Evolutionary conservation across 257 asterid genomes (phyloP).

Genomic region (Solanum paucissectum): DNA sequence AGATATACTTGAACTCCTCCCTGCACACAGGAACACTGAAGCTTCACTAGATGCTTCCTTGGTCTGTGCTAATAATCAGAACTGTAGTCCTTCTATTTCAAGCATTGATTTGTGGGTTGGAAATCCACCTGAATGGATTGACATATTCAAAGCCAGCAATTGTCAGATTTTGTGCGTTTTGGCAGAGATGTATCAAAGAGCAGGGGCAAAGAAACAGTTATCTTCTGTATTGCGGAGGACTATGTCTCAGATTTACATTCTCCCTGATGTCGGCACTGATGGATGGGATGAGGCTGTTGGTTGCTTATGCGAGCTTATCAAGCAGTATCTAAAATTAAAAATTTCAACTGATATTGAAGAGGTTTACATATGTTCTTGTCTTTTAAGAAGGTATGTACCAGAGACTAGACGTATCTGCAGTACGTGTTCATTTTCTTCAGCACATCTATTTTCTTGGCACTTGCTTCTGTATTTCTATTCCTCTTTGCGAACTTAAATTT

Average conservation of each 20-base stretch:
- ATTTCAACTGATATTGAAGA: constrained; percentile 78
- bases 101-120: constrained; percentile 60
- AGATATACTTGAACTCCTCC: constrained; percentile 66
- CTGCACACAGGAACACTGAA: constrained; percentile 49
- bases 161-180: constrained; percentile 33
- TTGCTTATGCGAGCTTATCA: constrained; percentile 57
- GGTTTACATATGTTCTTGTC: constrained; percentile 57
- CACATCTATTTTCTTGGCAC: neutral
- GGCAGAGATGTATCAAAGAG: constrained; percentile 30
- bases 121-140: constrained; percentile 82
- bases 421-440: neutral
- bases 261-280: constrained; percentile 14
- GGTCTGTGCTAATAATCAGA: constrained; percentile 19
- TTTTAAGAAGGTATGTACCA: constrained; percentile 48
- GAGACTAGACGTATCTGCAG: neutral
- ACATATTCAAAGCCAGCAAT: constrained; percentile 37
- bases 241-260: constrained; percentile 19
- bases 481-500: neutral
- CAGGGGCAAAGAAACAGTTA: constrained; percentile 34
- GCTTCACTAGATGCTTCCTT: constrained; percentile 22
- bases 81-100: constrained; percentile 15
- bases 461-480: neutral
- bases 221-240: constrained; percentile 54
- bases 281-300: constrained; percentile 30
- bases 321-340: constrained; percentile 55